Evolutionary conservation across 2,329 filamentous ascomycete species (phyloP).

Genomic region (Sclerotinia trifoliorum): DNA sequence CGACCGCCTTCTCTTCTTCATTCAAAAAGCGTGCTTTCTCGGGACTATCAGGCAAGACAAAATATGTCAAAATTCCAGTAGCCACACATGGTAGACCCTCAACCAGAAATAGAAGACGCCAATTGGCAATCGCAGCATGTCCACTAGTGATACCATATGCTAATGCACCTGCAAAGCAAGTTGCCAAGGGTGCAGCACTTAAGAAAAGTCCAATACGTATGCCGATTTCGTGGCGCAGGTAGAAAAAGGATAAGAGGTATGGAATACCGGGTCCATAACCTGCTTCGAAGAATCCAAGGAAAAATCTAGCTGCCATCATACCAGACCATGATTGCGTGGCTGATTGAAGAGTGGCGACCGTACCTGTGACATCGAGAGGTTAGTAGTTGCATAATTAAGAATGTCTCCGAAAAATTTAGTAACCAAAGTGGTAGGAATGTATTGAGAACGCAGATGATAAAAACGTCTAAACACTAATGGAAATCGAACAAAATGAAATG

Average conservation of each 20-base stretch:
- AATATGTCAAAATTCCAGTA: constrained; percentile 54
- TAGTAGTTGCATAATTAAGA: background rate
- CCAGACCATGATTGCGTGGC: constrained; percentile 40
- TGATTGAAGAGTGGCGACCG: constrained; percentile 47
- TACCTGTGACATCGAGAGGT: background rate
- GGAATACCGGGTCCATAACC: constrained; percentile 42
- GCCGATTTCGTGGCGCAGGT: constrained; percentile 59
- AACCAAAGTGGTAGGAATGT: background rate
- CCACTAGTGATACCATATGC: constrained; percentile 68
- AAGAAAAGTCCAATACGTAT: constrained; percentile 70
- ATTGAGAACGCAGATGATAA: background rate
- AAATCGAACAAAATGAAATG: background rate
- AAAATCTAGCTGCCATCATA: constrained; percentile 42
- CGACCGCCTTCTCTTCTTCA: constrained; percentile 50
- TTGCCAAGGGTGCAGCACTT: constrained; percentile 62
- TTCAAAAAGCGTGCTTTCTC: constrained; percentile 51
- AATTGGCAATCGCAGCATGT: constrained; percentile 52
- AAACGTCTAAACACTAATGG: background rate
- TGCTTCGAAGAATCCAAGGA: constrained; percentile 43
- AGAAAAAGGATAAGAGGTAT: constrained; percentile 49
- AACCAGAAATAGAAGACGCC: constrained; percentile 64
- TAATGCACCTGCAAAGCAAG: constrained; percentile 66
- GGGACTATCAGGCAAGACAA: constrained; percentile 53
- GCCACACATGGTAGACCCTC: constrained; percentile 61
- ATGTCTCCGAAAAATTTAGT: background rate